Evolutionary conservation across 176 grass and related monocot species (phyloP), one percentile per base, ranked within the genome.

Genomic region (Hordeum marinum): DNA sequence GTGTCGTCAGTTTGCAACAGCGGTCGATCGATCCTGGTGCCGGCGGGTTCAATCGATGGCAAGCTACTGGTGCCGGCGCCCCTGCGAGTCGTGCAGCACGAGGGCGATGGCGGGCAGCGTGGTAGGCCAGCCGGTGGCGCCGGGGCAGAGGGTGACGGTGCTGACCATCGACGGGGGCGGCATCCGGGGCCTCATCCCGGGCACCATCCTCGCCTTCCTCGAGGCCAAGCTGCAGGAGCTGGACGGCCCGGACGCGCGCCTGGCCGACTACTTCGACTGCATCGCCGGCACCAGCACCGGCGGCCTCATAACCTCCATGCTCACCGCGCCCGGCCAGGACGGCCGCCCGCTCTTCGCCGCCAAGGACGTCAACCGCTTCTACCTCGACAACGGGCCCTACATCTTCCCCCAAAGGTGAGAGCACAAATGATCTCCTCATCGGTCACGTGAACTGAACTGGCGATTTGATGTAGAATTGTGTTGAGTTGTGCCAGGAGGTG

Each of bases 191-290:
- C 66, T 88, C 73, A 88, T 91, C 46, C 86, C 86, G 0, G 86
- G 78, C 59, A 88, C 90, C 45, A 83, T 92, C 57, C 90, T 92
- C 1, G 86, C 67, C 0, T 92, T 82, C 83, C 86, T 92, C 0
- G 90, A 92, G 39, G 61, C 62, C 17, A 43, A 8, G 85, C 63
- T 85, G 36, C 27, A 92, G 81, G 63, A 79, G 10, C 54, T 93
- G 6, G 88, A 93, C 48, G 85, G 81, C 21, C 25, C 81, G 40
- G 26, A 82, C 3, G 88, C 43, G 18, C 68, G 91, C 57, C 66
- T 93, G 46, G 91, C 91, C 1, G 91, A 92, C 60, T 92, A 92
- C 71, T 92, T 92, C 50, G 91, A 92, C 50, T 71, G 76, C 58
- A 87, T 93, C 66, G 76, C 81, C 25, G 88, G 91, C 5, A 93